Percentiles rank a stretch among this genome's conserved stretches.
phyloP scores from a whole-genome alignment of 2,329 filamentous ascomycete genomes.

The Chalaropsis ovoidea region DNA sequence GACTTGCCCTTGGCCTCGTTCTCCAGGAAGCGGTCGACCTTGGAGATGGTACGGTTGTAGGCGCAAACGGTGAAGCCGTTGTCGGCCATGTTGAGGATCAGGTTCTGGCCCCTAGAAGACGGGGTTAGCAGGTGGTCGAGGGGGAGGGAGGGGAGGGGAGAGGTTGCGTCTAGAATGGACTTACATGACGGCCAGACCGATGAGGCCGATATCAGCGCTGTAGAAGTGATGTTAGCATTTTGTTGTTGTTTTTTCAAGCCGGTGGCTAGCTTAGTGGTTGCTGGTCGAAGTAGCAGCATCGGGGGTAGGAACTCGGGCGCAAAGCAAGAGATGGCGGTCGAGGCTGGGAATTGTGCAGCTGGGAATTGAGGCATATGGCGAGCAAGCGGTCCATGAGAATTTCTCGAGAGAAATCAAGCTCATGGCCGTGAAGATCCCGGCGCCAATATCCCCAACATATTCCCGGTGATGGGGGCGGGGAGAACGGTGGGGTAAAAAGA shows the following conservation, averaged over 20 bases:
- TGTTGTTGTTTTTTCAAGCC: too few relatives aligned
- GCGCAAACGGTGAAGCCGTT: constrained; percentile 94
- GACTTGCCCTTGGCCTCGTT: constrained; percentile 94
- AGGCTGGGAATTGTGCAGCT: too few relatives aligned
- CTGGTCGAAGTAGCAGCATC: too few relatives aligned
- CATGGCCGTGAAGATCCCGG: too few relatives aligned
- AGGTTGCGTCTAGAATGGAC: constrained; percentile 30
- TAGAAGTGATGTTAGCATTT: constrained; percentile 44
- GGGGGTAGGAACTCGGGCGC: too few relatives aligned
- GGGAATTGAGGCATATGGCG: too few relatives aligned
- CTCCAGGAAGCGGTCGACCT: constrained; percentile 88
- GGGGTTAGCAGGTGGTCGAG: constrained; percentile 24
- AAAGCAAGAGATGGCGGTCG: too few relatives aligned
- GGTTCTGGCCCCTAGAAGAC: constrained; percentile 58
- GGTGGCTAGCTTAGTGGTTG: too few relatives aligned
- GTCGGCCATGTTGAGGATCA: constrained; percentile 83
- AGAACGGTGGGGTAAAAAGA: not conserved
- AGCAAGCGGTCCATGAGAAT: too few relatives aligned
- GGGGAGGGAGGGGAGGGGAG: not conserved
- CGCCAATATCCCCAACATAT: not conserved
- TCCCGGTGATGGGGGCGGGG: not conserved
- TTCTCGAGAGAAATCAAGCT: too few relatives aligned
- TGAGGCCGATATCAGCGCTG: constrained; percentile 84
- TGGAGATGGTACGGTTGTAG: constrained; percentile 96
- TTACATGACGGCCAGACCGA: constrained; percentile 84